Evolutionary conservation across 306 rosid species (phyloP), one percentile per base, ranked within the genome.

Genomic region (Parietaria judaica): DNA sequence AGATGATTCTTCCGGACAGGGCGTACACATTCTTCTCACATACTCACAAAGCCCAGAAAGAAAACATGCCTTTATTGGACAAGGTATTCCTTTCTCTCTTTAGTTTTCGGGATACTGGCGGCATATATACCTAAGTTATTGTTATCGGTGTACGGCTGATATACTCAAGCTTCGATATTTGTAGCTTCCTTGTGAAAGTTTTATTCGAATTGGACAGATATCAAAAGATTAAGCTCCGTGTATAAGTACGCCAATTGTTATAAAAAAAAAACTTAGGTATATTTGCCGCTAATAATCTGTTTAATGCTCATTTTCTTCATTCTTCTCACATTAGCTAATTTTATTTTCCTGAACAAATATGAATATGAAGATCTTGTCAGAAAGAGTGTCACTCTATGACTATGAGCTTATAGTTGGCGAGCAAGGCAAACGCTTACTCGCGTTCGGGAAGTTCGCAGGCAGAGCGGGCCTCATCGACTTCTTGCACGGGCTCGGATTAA

Each of bases 361-460:
- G n/a, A 16, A 47, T 16, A 14, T 77, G 58, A 58, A 92, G 96
- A 84, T 92, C 38, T 68, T 88, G 61, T 74, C 82, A 15, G 95
- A 83, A 79, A 82, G 81, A 71, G 95, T 75, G 8, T 75, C 98
- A 0, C 68, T 92, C 10, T 92, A 75, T 76, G 98, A 92, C 73
- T 92, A 92, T 61, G 98, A 88, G 60, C 83, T 92, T 60, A 92
- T 92, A 57, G 90, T 86, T 71, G 96, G 90, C 54, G 89, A 84
- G 36, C 77, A 65, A 3, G 96, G 95, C 54, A 80, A 67, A 51
- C 79, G 98, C 74, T 61, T 92, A 49, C 89, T 92, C 62, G 82
- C 98, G 61, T 92, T 92, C 76, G 98, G 98, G 51, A 82, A 88
- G 65, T 92, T 75, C 61, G 98, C 98, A 56, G 98, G 98, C 60